Evolutionary conservation across 441 rosid genomes (phyloP).

Genomic region (Rhodomyrtus psidioides): DNA sequence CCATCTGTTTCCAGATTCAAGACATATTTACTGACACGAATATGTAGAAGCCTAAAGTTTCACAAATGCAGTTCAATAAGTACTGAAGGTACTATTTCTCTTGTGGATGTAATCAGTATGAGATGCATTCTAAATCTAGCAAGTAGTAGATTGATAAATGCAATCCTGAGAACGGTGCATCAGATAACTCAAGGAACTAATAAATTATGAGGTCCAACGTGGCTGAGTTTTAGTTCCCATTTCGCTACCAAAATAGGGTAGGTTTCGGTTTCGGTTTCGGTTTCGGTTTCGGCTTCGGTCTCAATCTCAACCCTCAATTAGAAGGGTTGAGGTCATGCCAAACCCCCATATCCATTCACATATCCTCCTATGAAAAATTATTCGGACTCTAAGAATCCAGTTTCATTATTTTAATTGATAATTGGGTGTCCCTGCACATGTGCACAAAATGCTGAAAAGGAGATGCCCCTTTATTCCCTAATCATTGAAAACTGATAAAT

Average conservation of each 20-base stretch:
- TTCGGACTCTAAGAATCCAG: not conserved
- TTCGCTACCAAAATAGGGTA: not conserved
- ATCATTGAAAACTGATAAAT: not conserved
- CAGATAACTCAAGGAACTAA: not conserved
- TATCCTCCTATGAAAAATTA: not conserved
- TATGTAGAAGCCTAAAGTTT: not conserved
- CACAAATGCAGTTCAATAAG: not conserved
- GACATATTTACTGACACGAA: not conserved
- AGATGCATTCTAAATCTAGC: not conserved
- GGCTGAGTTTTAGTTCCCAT: not conserved
- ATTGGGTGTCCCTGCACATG: not conserved
- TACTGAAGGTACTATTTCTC: not conserved
- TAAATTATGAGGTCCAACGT: not conserved
- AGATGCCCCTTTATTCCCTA: not conserved
- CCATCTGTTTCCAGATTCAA: conserved; percentile 25
- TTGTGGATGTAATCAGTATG: not conserved
- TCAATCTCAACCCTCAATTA: not conserved
- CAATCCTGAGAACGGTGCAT: not conserved
- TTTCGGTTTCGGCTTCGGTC: not conserved
- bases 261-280: not conserved
- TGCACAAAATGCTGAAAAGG: not conserved
- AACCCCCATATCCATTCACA: not conserved
- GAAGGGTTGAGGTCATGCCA: not conserved
- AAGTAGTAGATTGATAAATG: not conserved
- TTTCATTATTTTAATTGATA: not conserved